These are phyloP conservation scores for Cercospora citrullina DNA, from an alignment of 2,329 filamentous ascomycete species.

Conservation along the genomic window DNA sequence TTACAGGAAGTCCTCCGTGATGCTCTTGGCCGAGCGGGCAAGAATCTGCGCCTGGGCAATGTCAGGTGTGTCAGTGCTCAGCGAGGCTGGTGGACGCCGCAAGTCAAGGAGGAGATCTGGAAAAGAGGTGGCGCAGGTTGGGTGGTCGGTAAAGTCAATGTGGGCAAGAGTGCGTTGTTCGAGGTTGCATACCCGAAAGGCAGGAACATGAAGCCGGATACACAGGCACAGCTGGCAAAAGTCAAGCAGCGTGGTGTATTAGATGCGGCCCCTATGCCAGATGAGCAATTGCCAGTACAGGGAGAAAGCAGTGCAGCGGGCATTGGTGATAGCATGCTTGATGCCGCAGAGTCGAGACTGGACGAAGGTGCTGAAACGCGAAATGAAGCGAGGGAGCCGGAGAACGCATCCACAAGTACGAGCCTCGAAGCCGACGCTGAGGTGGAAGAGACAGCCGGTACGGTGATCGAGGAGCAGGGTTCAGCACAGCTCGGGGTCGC, in stretches of 20 bases:
- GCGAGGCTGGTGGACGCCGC: slow-evolving; percentile 85
- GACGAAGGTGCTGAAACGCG: background rate
- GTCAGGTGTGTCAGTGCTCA: slow-evolving; percentile 83
- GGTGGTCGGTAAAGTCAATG: slow-evolving; percentile 98
- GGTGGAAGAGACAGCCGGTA: background rate
- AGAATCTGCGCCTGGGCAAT: slow-evolving; percentile 80
- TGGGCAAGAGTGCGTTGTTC: slow-evolving; percentile 92
- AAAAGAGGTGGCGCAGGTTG: slow-evolving; percentile 81
- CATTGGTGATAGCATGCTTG: slow-evolving; percentile 17
- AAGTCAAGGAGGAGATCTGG: slow-evolving; percentile 84
- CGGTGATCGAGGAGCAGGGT: background rate
- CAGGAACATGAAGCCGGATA: slow-evolving; percentile 30
- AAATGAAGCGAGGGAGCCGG: background rate
- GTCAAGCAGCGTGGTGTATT: slow-evolving; percentile 13
- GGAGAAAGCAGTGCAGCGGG: background rate
- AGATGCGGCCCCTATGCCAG: background rate
- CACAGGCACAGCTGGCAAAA: slow-evolving; percentile 11
- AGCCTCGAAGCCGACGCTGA: background rate
- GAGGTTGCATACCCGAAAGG: slow-evolving; percentile 81
- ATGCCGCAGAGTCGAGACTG: slow-evolving; percentile 2
- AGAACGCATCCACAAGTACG: background rate
- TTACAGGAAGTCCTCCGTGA: slow-evolving; percentile 74
- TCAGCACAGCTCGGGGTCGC: background rate
- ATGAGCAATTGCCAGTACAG: background rate
- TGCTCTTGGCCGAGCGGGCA: slow-evolving; percentile 67